phyloP scores from a whole-genome alignment of 2,329 filamentous ascomycete species.

The Cercospora canescens region DNA sequence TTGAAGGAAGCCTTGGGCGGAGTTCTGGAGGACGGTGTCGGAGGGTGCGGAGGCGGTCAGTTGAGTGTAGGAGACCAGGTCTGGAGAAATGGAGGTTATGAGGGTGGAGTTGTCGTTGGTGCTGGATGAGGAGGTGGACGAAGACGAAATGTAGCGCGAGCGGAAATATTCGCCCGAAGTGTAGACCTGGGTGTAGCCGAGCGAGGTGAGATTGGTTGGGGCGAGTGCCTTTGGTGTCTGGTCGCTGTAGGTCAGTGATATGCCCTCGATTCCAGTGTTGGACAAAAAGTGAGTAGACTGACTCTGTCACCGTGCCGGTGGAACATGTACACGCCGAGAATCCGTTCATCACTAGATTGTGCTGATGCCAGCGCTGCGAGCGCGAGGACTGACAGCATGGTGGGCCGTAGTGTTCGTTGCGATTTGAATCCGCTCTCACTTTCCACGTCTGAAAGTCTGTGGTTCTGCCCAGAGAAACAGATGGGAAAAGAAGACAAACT shows the following conservation, averaged over 20 bases:
- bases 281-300: not conserved
- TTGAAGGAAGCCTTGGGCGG: slow-evolving; percentile 78
- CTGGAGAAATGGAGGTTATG: slow-evolving; percentile 23
- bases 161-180: slow-evolving; percentile 74
- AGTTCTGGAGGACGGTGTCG: slow-evolving; percentile 75
- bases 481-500: not conserved
- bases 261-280: not conserved
- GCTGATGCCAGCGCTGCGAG: slow-evolving; percentile 27
- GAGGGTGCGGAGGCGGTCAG: slow-evolving; percentile 68
- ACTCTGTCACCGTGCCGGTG: slow-evolving; percentile 81
- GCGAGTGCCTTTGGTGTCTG: slow-evolving; percentile 70
- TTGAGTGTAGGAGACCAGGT: slow-evolving; percentile 69
- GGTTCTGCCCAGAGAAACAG: not conserved
- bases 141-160: slow-evolving; percentile 67
- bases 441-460: not conserved
- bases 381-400: slow-evolving; percentile 22
- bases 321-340: slow-evolving; percentile 83
- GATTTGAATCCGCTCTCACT: not conserved
- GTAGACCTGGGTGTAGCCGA: slow-evolving; percentile 77
- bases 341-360: slow-evolving; percentile 56
- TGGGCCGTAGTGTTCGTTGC: not conserved
- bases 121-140: slow-evolving; percentile 62
- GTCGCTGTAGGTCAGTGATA: not conserved
- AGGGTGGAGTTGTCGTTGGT: slow-evolving; percentile 53
- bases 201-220: slow-evolving; percentile 71